Base-by-base conservation (phyloP, 2,329 filamentous ascomycete species). In the Fusarium sp. region DNA sequence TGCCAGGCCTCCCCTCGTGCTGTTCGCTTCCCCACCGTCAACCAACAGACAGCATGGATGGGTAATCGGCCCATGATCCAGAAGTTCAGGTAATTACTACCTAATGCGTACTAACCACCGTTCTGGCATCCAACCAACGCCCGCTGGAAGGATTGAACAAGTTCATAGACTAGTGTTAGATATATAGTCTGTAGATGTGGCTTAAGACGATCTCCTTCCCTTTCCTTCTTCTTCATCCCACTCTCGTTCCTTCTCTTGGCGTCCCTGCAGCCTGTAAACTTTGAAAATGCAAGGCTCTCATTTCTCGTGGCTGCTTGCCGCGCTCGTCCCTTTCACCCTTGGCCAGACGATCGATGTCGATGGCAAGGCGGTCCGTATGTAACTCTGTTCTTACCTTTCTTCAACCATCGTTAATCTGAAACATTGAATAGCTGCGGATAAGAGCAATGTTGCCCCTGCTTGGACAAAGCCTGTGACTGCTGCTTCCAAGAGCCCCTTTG, bases 381-480 rank as follows among this genome's bases (percentile, higher is more conserved):
- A 47, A 56, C 49, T n/a, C 12, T 13, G 8, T 41, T 22, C 12
- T 48, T 30, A 16, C 24, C 18, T 29, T 6, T 40, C 6, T 40
- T 38, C 48, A 58, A 45, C 16, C n/a, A 32, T 67, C 38, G 52
- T 62, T 70, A 32, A 70, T 70, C 51, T 58, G 67, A 70, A 70
- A 67, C 57, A 6, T 63, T n/a, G n/a, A 34, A 43, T 29, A 70
- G 67, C 67, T n/a, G 67, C 67, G 30, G 45, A 74, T 24, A 53
- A 69, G 24, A 65, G 60, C 20, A 78, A 72, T 43, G 67, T 78
- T 43, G 65, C 70, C 30, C 76, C 73, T 24, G 75, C 70, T 11
- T 67, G 58, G 67, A 44, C 47, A 9, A 25, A 53, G 45, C 29
- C 66, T 22, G 25, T 48, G 5, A 27, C 27, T 43, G 40, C 57